phyloP scores from a whole-genome alignment of 305 asterid genomes.

The Lippia alba region DNA sequence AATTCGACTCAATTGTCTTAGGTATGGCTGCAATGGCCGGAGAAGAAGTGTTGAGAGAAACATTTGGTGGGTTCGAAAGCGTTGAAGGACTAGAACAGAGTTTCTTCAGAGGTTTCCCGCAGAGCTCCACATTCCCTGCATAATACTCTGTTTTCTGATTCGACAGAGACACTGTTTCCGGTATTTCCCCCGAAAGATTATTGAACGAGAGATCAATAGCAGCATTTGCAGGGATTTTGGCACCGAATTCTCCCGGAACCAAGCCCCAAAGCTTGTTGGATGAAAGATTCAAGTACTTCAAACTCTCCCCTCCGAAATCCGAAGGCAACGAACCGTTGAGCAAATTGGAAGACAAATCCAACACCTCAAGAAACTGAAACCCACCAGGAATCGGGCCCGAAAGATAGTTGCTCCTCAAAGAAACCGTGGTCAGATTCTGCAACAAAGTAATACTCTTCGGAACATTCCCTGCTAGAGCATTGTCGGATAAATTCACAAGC shows the following conservation, averaged over 20 bases:
- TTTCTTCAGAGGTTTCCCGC: constrained; percentile 79
- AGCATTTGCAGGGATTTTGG: constrained; percentile 58
- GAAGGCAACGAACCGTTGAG: constrained; percentile 70
- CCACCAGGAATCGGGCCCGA: constrained; percentile 57
- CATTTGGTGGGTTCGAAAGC: constrained; percentile 60
- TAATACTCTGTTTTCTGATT: constrained; percentile 70
- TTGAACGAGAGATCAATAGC: constrained; percentile 83
- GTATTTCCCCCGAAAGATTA: constrained; percentile 76
- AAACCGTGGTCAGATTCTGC: constrained; percentile 56
- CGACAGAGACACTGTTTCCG: constrained; percentile 49
- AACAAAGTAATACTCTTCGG: constrained; percentile 50
- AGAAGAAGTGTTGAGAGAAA: constrained; percentile 51
- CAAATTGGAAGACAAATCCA: constrained; percentile 75
- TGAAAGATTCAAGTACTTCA: constrained; percentile 78
- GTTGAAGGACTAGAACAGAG: constrained; percentile 74
- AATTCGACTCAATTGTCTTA: constrained; percentile 47
- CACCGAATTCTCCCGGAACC: constrained; percentile 58
- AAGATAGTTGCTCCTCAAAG: constrained; percentile 56
- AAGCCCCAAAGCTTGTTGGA: constrained; percentile 71
- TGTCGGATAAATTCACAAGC: constrained; percentile 65
- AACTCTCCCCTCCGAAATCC: constrained; percentile 67
- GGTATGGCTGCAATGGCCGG: constrained; percentile 97
- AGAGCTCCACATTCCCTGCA: constrained; percentile 71
- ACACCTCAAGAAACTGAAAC: constrained; percentile 43
- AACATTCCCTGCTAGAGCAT: constrained; percentile 61